Conservation (phyloP, 768 basidiomycete species). For the Rhodocollybia butyracea region DNA sequence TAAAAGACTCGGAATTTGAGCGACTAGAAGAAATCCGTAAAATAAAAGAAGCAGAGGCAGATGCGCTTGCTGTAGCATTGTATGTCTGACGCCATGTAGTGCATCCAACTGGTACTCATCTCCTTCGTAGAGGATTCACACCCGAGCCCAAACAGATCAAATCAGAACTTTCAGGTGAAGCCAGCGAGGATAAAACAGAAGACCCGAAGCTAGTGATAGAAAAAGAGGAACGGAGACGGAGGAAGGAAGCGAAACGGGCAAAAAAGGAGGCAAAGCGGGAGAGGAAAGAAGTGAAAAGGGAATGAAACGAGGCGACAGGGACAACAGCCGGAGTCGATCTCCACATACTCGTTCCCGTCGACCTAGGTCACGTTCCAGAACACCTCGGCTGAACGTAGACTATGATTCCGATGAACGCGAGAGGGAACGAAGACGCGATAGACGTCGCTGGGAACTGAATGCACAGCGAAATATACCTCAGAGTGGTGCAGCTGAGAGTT, state of each 20-base stretch:
- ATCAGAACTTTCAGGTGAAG: conserved; percentile 12
- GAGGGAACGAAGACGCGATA: conserved; percentile 39
- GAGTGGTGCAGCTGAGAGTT: no score
- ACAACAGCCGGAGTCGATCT: conserved; percentile 28
- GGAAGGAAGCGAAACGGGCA: conserved; percentile 57
- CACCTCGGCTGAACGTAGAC: conserved; percentile 14
- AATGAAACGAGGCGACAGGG: conserved; percentile 15
- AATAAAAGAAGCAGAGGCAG: conserved; percentile 86
- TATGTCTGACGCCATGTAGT: conserved; percentile 28
- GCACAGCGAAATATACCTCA: conserved; percentile 32
- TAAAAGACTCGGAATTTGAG: conserved; percentile 36
- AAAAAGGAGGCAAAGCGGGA: conserved; percentile 47
- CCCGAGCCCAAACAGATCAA: conserved; percentile 25
- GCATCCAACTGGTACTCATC: not conserved
- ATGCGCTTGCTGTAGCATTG: conserved; percentile 82
- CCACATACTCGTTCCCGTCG: conserved; percentile 3
- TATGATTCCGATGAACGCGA: conserved; percentile 32
- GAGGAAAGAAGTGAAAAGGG: conserved; percentile 23
- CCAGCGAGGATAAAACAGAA: conserved; percentile 19
- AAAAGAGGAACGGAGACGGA: conserved; percentile 49
- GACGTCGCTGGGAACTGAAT: conserved; percentile 52
- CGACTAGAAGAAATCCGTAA: conserved; percentile 71
- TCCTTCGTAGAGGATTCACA: conserved; percentile 66
- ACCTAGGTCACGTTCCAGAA: not conserved
- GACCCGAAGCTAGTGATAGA: conserved; percentile 29